A percentile compares a stretch with the other conserved stretches of the same genome.
Conservation (phyloP, 306 rosid genomes). For the Nissolia schottii region DNA sequence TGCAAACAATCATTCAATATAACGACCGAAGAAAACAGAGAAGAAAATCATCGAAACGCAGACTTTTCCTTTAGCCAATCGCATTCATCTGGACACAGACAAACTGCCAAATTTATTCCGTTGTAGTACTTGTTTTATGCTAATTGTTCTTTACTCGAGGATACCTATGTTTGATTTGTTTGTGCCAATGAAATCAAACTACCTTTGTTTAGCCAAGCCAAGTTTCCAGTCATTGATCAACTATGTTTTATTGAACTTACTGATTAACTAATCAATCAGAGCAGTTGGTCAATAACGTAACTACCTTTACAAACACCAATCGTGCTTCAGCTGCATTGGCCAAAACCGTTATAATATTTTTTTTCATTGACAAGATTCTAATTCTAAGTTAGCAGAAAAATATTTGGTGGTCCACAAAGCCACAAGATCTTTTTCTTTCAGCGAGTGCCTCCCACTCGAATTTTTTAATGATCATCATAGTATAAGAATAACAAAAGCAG, state of each 20-base stretch:
- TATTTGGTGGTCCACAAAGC: background rate
- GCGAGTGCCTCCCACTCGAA: background rate
- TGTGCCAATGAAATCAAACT: background rate
- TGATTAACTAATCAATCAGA: background rate
- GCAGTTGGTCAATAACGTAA: background rate
- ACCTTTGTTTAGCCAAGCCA: background rate
- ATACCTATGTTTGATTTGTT: slow-evolving; percentile 1
- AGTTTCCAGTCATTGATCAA: background rate
- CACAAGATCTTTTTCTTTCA: background rate
- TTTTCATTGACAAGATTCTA: background rate
- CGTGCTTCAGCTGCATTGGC: background rate
- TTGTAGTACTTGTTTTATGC: background rate
- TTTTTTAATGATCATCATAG: background rate
- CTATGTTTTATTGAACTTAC: background rate
- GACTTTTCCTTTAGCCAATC: background rate
- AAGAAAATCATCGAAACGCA: too few relatives aligned
- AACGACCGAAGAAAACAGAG: background rate
- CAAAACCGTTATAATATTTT: background rate
- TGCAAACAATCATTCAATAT: background rate
- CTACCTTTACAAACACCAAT: background rate
- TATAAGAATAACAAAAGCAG: background rate
- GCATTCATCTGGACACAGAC: background rate
- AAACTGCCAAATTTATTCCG: background rate
- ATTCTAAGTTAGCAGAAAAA: background rate
- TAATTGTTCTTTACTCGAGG: background rate